Evolutionary conservation across 164 flowering plant genomes (phyloP).

Genomic region (Berberis thunbergii): DNA sequence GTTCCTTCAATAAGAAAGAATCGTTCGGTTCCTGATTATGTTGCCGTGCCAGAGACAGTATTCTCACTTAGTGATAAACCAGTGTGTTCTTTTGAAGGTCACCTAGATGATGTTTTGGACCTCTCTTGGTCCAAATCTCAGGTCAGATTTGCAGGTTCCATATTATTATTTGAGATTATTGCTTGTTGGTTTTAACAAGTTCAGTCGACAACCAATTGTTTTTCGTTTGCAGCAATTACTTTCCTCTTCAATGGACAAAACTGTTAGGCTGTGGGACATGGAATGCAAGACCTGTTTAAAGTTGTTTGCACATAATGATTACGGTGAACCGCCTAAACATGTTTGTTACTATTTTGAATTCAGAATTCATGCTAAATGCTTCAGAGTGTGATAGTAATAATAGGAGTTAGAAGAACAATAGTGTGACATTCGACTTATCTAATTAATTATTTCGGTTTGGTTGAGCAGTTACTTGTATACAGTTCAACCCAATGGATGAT

Average conservation of each 20-base stretch:
- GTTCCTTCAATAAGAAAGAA: constrained; percentile 22
- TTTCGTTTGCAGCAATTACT: constrained; percentile 59
- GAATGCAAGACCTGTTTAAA: constrained; percentile 64
- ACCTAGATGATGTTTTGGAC: constrained; percentile 74
- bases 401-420: background rate
- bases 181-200: background rate
- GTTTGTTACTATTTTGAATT: background rate
- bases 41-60: constrained; percentile 60
- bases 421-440: background rate
- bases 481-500: constrained; percentile 87
- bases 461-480: constrained; percentile 86
- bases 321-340: constrained; percentile 44
- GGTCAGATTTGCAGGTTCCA: constrained; percentile 28
- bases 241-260: constrained; percentile 98
- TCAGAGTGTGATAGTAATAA: background rate
- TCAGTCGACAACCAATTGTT: background rate
- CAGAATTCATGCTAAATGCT: background rate
- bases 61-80: constrained; percentile 73
- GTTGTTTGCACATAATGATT: constrained; percentile 88
- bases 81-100: constrained; percentile 67
- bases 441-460: constrained; percentile 7
- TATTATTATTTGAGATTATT: background rate
- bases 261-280: constrained; percentile 82
- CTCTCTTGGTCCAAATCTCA: constrained; percentile 90
- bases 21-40: constrained; percentile 44